Percentiles rank a stretch among this genome's conserved stretches.
These are phyloP conservation scores for Talaromyces funiculosus DNA, from an alignment of 2,329 filamentous ascomycete genomes.

Conservation along the genomic window DNA sequence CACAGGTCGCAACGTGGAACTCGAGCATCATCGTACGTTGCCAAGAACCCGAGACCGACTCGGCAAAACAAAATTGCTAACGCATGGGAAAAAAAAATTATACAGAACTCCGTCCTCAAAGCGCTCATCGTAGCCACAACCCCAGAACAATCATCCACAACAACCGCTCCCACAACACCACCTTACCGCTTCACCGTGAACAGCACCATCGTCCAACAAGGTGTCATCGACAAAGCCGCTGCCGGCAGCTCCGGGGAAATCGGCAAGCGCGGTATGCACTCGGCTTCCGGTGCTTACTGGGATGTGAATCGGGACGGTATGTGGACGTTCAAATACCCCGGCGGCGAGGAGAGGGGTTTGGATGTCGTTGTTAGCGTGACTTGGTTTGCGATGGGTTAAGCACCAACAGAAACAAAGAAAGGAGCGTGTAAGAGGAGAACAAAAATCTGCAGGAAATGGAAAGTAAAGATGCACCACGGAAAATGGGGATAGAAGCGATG, in stretches of 20 bases:
- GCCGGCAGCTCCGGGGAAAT: constrained; percentile 57
- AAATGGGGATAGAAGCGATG: background rate
- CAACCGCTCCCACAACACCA: constrained; percentile 25
- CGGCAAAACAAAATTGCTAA: background rate
- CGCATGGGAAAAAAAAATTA: background rate
- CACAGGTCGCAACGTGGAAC: constrained; percentile 83
- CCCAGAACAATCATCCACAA: constrained; percentile 27
- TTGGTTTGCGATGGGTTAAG: constrained; percentile 39
- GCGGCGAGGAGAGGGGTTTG: constrained; percentile 41
- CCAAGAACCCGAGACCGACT: background rate
- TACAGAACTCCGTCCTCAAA: constrained; percentile 37
- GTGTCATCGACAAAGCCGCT: constrained; percentile 49
- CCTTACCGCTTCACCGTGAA: constrained; percentile 96
- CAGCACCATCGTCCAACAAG: constrained; percentile 95
- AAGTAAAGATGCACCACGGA: constrained; percentile 1
- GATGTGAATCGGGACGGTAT: constrained; percentile 49
- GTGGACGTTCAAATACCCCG: constrained; percentile 49
- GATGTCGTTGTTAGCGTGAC: constrained; percentile 47
- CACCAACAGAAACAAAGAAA: background rate
- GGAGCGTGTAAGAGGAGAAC: background rate
- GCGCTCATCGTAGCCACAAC: constrained; percentile 39
- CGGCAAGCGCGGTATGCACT: constrained; percentile 68
- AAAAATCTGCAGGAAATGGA: background rate
- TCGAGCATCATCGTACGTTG: constrained; percentile 76
- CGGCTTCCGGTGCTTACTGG: constrained; percentile 47